Evolutionary conservation across 2,329 filamentous ascomycete genomes (phyloP).

Genomic region (Aspergillus alliaceus): DNA sequence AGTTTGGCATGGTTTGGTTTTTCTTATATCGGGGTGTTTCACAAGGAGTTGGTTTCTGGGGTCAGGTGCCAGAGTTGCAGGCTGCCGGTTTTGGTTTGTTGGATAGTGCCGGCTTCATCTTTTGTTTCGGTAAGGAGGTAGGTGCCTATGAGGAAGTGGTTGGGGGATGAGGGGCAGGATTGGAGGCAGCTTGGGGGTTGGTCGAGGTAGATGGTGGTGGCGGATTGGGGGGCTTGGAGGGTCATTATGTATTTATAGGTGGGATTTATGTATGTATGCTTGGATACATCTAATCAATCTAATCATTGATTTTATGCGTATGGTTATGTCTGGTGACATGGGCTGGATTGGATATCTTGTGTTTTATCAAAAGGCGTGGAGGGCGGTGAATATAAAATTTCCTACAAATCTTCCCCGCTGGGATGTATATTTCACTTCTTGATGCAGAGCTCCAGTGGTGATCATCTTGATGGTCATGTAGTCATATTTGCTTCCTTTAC

Average conservation of each 20-base stretch:
- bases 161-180: constrained; percentile 48
- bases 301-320: no score
- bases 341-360: no score
- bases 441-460: constrained; percentile 14
- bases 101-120: constrained; percentile 24
- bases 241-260: constrained; percentile 17
- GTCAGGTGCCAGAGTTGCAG: constrained; percentile 65
- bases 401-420: no score
- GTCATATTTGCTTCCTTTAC: constrained; percentile 74
- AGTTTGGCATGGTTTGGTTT: constrained; percentile 12
- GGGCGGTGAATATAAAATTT: no score
- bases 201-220: constrained; percentile 39
- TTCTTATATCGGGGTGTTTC: not conserved
- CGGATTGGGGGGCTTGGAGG: constrained; percentile 29
- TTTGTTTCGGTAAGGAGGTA: constrained; percentile 63
- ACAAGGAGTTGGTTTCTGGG: constrained; percentile 28
- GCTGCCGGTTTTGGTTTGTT: constrained; percentile 71
- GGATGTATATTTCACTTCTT: no score
- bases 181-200: constrained; percentile 48
- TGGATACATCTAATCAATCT: constrained; percentile 2
- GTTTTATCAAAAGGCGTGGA: no score
- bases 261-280: not conserved
- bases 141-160: constrained; percentile 77
- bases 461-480: constrained; percentile 67
- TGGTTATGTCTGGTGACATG: no score